Evolutionary conservation across 176 grass and related monocot genomes (phyloP), one percentile per base, ranked within the genome.

Genomic region (Rhipidocladum racemiflorum): DNA sequence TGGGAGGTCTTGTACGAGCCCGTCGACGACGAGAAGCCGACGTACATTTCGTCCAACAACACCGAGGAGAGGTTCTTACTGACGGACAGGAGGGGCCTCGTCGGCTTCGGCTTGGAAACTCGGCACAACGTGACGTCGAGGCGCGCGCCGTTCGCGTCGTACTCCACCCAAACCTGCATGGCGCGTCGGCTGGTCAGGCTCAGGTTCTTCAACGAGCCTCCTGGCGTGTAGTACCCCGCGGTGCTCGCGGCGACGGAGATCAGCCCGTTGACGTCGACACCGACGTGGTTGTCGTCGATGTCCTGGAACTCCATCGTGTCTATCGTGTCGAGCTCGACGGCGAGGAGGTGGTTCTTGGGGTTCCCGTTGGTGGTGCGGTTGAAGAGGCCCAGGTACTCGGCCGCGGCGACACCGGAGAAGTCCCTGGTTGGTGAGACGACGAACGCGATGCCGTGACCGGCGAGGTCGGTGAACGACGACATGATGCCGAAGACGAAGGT

Each of bases 241-340:
- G 64, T 40, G 40, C 6, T 13, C 32, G 53, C 36, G 12, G 5
- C 9, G 4, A 61, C 14, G n/a, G 86, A 83, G 17, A 51, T 17
- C 17, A 51, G 17, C 49, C 49, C 6, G 17, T 20, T 4, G 6
- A 51, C 5, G 17, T 51, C 49, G 49, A 20, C 49, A 7, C 16
- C 17, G 21, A 76, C 68, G 45, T 87, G 85, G 71, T 87, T 87
- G 40, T 61, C 42, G 16, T 87, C 43, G 18, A 87, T 70, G 39
- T 87, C 78, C 15, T 27, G 9, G 56, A 82, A 87, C 25, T 82
- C 78, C 13, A 25, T 3, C 46, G 42, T 82, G 0, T 18, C 18
- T 6, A 81, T 82, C 12, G 85, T 82, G 38, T 87, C 85, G 7
- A 87, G 60, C 68, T 87, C 85, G 15, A 87, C 25, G 14, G 70